A percentile compares a stretch with the other conserved stretches of the same genome.
Evolutionary conservation across 2,329 filamentous ascomycete genomes (phyloP).

Genomic region (Exophiala sideris): DNA sequence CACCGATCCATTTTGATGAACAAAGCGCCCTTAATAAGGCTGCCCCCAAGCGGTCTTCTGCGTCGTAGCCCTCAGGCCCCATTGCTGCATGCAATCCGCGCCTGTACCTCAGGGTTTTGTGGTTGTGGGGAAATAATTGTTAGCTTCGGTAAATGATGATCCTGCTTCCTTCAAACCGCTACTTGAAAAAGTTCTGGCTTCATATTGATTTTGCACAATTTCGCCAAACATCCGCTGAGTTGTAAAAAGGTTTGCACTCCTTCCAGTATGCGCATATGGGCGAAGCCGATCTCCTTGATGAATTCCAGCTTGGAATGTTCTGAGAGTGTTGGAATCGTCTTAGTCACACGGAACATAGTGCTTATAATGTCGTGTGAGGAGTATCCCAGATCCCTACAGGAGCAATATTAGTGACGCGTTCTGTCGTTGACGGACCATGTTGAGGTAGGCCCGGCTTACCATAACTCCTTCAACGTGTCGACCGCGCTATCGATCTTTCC

Average conservation of each 20-base stretch:
- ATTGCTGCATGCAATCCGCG: background rate
- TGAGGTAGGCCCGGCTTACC: constrained; percentile 49
- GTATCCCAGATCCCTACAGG: constrained; percentile 73
- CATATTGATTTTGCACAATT: constrained; percentile 95
- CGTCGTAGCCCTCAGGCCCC: background rate
- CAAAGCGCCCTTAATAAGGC: too few species aligned
- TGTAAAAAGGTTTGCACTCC: constrained; percentile 94
- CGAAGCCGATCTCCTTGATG: constrained; percentile 97
- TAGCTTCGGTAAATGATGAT: background rate
- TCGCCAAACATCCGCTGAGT: constrained; percentile 84
- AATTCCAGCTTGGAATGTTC: constrained; percentile 97
- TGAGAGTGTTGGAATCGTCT: constrained; percentile 85
- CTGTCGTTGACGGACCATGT: background rate
- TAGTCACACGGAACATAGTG: constrained; percentile 98
- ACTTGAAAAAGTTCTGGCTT: constrained; percentile 73
- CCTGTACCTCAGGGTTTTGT: background rate
- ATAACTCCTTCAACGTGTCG: constrained; percentile 82
- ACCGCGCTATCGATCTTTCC: constrained; percentile 84
- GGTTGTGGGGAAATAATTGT: too few species aligned
- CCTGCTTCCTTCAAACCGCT: constrained; percentile 15
- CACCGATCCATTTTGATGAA: background rate
- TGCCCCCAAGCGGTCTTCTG: too few species aligned
- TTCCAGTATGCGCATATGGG: constrained; percentile 98
- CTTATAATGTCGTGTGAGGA: constrained; percentile 99
- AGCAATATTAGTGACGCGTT: constrained; percentile 12